phyloP scores from a whole-genome alignment of 352 stramenopile genomes.

The Phytophthora cryptogea region DNA sequence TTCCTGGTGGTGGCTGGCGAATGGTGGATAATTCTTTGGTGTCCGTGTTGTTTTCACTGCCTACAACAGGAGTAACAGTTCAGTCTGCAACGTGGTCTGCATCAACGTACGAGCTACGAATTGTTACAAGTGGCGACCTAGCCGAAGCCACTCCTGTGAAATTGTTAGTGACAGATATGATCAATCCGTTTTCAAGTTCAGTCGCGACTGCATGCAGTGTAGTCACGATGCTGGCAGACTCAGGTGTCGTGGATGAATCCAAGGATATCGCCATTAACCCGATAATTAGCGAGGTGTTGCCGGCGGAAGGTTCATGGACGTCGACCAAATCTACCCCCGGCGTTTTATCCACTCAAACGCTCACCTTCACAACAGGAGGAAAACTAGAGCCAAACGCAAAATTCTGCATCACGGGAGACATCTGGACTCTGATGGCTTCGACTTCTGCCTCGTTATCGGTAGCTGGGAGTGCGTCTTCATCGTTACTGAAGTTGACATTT shows the following conservation, averaged over 20 bases:
- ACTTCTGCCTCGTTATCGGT: conserved; percentile 31
- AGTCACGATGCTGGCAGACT: conserved; percentile 44
- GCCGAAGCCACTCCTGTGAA: conserved; percentile 39
- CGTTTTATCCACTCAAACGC: conserved; percentile 48
- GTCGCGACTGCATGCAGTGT: conserved; percentile 24
- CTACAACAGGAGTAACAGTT: conserved; percentile 37
- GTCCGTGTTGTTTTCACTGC: conserved; percentile 38
- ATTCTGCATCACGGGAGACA: conserved; percentile 43
- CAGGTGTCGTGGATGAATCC: conserved; percentile 53
- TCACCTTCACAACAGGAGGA: conserved; percentile 48
- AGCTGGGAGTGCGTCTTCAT: conserved; percentile 2
- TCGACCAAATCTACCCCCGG: conserved; percentile 51
- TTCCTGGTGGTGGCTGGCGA: conserved; percentile 53
- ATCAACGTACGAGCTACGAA: conserved; percentile 26
- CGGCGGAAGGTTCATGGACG: conserved; percentile 34
- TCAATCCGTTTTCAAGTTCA: conserved; percentile 54
- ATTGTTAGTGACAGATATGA: conserved; percentile 50
- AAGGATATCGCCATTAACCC: conserved; percentile 44
- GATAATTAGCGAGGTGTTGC: conserved; percentile 40
- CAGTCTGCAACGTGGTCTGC: conserved; percentile 37
- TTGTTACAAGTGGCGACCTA: conserved; percentile 49
- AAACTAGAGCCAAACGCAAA: conserved; percentile 41
- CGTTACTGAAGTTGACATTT: conserved; percentile 19
- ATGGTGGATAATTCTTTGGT: conserved; percentile 12
- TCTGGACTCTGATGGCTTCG: conserved; percentile 43